A percentile compares a stretch with the other conserved stretches of the same genome.
These are phyloP conservation scores for Linnemannia exigua DNA, from an alignment of 192 early-diverging fungal species.

Conservation along the genomic window DNA sequence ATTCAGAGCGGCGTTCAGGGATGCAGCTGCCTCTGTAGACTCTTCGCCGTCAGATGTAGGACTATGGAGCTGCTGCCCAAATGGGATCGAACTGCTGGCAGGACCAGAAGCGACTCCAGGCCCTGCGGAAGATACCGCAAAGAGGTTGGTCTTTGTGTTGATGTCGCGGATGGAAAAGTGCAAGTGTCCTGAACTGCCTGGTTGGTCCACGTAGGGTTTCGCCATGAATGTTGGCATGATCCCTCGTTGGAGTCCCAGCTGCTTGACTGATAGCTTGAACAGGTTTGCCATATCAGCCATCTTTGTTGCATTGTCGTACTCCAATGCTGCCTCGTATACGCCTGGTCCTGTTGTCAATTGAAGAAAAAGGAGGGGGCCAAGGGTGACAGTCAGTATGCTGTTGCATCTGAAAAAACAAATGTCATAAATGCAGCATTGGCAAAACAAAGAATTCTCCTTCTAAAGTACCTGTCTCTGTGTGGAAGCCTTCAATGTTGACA, in stretches of 20 bases:
- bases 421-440: neutral
- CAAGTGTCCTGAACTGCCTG: conserved; percentile 86
- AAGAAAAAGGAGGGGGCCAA: too few relatives aligned
- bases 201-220: conserved; percentile 78
- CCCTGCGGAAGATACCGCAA: conserved; percentile 56
- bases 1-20: neutral
- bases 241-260: conserved; percentile 75
- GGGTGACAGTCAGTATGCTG: too few relatives aligned
- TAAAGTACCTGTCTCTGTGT: conserved; percentile 80
- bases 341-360: conserved; percentile 70
- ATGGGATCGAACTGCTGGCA: neutral
- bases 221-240: conserved; percentile 90
- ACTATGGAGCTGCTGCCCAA: conserved; percentile 21
- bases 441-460: neutral
- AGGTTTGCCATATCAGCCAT: conserved; percentile 81
- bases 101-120: neutral
- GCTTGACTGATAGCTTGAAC: conserved; percentile 84
- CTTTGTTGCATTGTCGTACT: conserved; percentile 71
- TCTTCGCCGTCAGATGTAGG: conserved; percentile 40
- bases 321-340: conserved; percentile 83
- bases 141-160: conserved; percentile 63
- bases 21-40: neutral
- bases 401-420: too few relatives aligned
- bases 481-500: conserved; percentile 80
- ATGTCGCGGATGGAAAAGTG: conserved; percentile 77